Percentiles rank a stretch among this genome's conserved stretches.
phyloP scores from a whole-genome alignment of 257 asterid species.

The Verbascum thapsus region DNA sequence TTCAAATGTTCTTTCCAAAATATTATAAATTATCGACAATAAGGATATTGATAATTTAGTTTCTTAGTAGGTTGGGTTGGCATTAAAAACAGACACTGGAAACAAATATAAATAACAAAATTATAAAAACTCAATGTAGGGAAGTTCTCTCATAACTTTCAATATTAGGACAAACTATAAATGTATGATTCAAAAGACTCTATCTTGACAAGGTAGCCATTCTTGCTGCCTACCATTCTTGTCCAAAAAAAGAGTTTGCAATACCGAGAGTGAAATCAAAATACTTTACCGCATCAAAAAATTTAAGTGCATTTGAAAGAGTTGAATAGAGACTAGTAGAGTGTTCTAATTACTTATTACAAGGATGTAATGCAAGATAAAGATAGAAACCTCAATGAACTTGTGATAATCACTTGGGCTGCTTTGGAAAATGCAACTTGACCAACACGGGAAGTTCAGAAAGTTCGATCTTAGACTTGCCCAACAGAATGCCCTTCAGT shows the following conservation, averaged over 20 bases:
- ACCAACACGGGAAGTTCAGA: constrained; percentile 76
- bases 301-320: background rate
- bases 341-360: background rate
- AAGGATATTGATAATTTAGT: too few species aligned
- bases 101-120: background rate
- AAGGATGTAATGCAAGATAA: constrained; percentile 10
- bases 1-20: background rate
- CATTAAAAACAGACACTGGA: background rate
- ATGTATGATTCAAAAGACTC: background rate
- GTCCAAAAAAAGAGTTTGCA: background rate
- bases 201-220: background rate
- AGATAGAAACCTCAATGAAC: constrained; percentile 22
- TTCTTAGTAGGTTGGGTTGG: too few species aligned
- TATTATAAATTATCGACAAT: too few species aligned
- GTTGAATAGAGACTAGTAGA: background rate
- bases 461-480: constrained; percentile 76
- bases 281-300: background rate
- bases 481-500: constrained; percentile 76
- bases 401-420: constrained; percentile 42
- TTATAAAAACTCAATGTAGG: background rate
- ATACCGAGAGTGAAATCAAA: background rate
- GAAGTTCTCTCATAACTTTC: background rate
- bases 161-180: background rate
- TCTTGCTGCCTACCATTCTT: background rate
- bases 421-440: constrained; percentile 89